These are phyloP conservation scores for Limnanthes douglasii DNA, from an alignment of 345 rosid species.

Conservation along the genomic window DNA sequence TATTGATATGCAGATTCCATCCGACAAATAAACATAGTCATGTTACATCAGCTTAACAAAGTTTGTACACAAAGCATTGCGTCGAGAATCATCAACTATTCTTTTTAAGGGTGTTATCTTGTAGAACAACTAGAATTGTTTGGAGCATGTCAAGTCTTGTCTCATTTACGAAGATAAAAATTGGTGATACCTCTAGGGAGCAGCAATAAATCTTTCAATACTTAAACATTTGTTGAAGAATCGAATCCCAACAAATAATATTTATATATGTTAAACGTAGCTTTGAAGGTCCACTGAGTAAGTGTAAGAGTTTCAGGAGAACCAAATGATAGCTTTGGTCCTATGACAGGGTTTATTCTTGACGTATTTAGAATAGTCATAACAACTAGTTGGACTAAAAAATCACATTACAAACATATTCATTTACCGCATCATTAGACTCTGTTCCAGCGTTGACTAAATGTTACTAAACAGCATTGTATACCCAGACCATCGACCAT, in stretches of 20 bases:
- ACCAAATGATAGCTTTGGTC: slow-evolving; percentile 60
- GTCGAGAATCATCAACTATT: slow-evolving; percentile 80
- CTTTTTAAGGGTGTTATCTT: slow-evolving; percentile 84
- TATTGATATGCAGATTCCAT: slow-evolving; percentile 83
- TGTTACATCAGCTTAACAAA: slow-evolving; percentile 89
- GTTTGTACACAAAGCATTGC: slow-evolving; percentile 57
- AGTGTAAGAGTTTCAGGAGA: slow-evolving; percentile 94
- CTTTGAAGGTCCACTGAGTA: slow-evolving; percentile 86
- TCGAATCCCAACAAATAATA: slow-evolving; percentile 47
- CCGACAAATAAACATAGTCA: slow-evolving; percentile 76
- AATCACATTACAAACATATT: slow-evolving; percentile 79
- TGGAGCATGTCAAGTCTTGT: slow-evolving; percentile 98
- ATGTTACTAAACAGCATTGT: slow-evolving; percentile 82
- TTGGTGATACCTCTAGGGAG: slow-evolving; percentile 73
- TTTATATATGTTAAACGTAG: too few relatives aligned
- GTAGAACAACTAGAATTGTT: slow-evolving; percentile 87
- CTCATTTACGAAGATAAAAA: slow-evolving; percentile 87
- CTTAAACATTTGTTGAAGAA: slow-evolving; percentile 32
- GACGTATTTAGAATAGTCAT: slow-evolving; percentile 91
- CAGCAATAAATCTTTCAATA: slow-evolving; percentile 74
- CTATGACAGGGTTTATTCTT: slow-evolving; percentile 46
- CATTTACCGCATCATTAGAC: slow-evolving; percentile 85
- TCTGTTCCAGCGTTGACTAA: slow-evolving; percentile 96
- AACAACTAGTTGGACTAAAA: slow-evolving; percentile 91
- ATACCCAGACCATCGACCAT: slow-evolving; percentile 89